These are phyloP conservation scores for Tremella yokohamensis DNA, from an alignment of 768 basidiomycete species.

Conservation along the genomic window DNA sequence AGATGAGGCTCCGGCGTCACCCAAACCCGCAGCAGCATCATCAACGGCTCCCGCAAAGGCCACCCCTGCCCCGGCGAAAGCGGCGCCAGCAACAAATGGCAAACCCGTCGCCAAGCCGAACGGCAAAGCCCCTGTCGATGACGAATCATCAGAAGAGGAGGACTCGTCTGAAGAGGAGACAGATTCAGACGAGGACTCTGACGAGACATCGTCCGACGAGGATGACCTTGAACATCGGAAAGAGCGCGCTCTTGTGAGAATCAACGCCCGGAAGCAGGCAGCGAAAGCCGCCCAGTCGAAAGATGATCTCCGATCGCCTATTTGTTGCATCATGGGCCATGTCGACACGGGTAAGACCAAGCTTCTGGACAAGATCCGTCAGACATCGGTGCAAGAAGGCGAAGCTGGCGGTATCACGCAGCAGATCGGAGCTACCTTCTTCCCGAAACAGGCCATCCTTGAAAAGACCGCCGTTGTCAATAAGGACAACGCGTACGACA, in stretches of 20 bases:
- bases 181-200: constrained; percentile 49
- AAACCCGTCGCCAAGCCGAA: constrained; percentile 49
- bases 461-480: constrained; percentile 92
- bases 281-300: constrained; percentile 81
- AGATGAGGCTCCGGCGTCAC: constrained; percentile 39
- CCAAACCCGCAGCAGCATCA: constrained; percentile 19
- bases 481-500: constrained; percentile 73
- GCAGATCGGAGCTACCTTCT: constrained; percentile 99
- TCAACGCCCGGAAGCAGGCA: constrained; percentile 71
- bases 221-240: constrained; percentile 61
- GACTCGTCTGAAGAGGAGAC: constrained; percentile 38
- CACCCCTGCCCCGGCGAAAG: constrained; percentile 17
- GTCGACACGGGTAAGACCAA: constrained; percentile 99
- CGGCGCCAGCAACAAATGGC: constrained; percentile 35
- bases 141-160: constrained; percentile 50
- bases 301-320: constrained; percentile 89
- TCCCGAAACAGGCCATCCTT: constrained; percentile 91
- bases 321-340: constrained; percentile 98
- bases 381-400: constrained; percentile 98
- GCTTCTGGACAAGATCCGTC: constrained; percentile 97
- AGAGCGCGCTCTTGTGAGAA: constrained; percentile 76
- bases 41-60: constrained; percentile 26
- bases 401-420: constrained; percentile 99
- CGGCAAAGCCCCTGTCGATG: constrained; percentile 51
- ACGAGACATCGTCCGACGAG: constrained; percentile 59